Conservation (phyloP, 805 yeast species). For the Komagataella ulmi region DNA sequence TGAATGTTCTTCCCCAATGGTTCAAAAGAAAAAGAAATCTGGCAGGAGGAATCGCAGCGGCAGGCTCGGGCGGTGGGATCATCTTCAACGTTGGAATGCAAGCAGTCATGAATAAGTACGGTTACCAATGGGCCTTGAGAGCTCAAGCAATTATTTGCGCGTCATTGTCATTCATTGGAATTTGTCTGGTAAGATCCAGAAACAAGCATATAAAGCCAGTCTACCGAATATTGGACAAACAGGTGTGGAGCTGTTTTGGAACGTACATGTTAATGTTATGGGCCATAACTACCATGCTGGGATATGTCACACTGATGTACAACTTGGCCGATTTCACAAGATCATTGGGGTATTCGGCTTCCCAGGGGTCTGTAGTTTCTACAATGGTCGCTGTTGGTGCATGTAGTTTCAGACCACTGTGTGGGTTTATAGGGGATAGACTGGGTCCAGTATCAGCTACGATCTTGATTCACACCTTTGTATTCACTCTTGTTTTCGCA, state of each 20-base stretch:
- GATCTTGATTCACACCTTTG: constrained; percentile 21
- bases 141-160: constrained; percentile 29
- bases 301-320: constrained; percentile 47
- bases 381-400: constrained; percentile 51
- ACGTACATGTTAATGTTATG: constrained; percentile 27
- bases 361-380: constrained; percentile 43
- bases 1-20: constrained; percentile 56
- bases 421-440: constrained; percentile 36
- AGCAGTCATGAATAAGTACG: constrained; percentile 20
- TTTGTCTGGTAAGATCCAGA: constrained; percentile 24
- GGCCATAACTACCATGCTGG: constrained; percentile 37
- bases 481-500: constrained; percentile 27
- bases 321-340: constrained; percentile 46
- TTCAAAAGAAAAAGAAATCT: constrained; percentile 48
- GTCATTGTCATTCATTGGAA: constrained; percentile 19
- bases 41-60: constrained; percentile 32
- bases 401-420: constrained; percentile 38
- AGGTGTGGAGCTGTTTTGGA: constrained; percentile 24
- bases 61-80: constrained; percentile 46
- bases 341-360: constrained; percentile 40
- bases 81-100: constrained; percentile 35
- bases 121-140: constrained; percentile 37
- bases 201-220: constrained; percentile 20
- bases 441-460: constrained; percentile 39
- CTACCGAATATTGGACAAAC: constrained; percentile 25